phyloP scores from a whole-genome alignment of 2,329 filamentous ascomycete species.

The Aspergillus spinulosporus region DNA sequence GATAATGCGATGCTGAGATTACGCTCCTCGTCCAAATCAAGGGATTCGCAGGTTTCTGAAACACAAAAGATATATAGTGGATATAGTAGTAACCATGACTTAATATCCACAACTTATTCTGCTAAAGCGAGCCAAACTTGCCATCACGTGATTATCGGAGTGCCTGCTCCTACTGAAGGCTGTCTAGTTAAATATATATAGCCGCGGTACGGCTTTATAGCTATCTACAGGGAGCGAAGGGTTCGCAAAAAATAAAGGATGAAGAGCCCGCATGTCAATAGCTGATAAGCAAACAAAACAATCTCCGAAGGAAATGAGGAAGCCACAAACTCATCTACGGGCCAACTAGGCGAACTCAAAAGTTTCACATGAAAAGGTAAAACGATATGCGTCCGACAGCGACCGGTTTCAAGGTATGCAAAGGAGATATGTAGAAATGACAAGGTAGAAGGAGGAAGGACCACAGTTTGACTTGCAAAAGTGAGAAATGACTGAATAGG shows the following conservation, averaged over 20 bases:
- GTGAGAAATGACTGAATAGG: not conserved
- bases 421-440: not conserved
- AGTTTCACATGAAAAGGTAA: not conserved
- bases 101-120: not conserved
- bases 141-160: not conserved
- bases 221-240: not conserved
- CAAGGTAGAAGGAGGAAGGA: not conserved
- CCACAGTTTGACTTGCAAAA: constrained; percentile 6
- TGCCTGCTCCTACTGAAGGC: not conserved
- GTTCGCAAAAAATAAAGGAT: not conserved
- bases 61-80: not conserved
- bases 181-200: constrained; percentile 3
- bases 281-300: not conserved
- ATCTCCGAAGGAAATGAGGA: not conserved
- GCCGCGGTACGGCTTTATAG: not conserved
- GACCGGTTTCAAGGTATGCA: not conserved
- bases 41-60: not conserved
- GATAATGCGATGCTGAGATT: not conserved
- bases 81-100: not conserved
- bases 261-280: not conserved
- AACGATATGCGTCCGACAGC: not conserved
- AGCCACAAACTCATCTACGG: not conserved
- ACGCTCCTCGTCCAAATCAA: not conserved
- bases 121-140: not conserved
- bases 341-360: not conserved